These are phyloP conservation scores for Kwoniella sp. DNA, from an alignment of 768 basidiomycete species.

Conservation along the genomic window DNA sequence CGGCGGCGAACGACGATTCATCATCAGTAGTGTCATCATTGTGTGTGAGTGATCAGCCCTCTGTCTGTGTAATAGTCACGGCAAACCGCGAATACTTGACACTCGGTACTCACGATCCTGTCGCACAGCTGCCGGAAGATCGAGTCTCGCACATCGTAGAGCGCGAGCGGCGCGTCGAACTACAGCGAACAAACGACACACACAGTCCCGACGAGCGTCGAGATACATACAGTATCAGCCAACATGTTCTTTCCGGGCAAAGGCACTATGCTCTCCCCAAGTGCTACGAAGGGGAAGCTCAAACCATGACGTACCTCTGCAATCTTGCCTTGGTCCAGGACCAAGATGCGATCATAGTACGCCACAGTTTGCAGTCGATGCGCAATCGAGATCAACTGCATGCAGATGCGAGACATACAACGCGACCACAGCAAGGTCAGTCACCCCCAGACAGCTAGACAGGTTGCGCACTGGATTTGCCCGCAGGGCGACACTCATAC, in stretches of 20 bases:
- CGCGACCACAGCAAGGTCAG: too few species aligned
- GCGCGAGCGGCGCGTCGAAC: slow-evolving; percentile 27
- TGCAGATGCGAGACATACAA: not conserved
- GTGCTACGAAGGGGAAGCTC: too few species aligned
- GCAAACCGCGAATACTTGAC: too few species aligned
- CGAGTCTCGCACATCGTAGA: slow-evolving; percentile 26
- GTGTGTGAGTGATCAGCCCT: too few species aligned
- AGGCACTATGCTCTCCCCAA: too few species aligned
- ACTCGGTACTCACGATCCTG: slow-evolving; percentile 29
- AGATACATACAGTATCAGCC: not conserved
- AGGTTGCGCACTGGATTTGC: too few species aligned
- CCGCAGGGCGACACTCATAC: not conserved
- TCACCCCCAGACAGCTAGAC: too few species aligned
- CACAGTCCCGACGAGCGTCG: not conserved
- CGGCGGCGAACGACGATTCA: too few species aligned
- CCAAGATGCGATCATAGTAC: slow-evolving; percentile 55
- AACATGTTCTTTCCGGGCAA: too few species aligned
- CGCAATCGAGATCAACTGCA: slow-evolving; percentile 37
- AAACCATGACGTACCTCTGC: not conserved
- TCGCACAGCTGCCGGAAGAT: slow-evolving; percentile 33
- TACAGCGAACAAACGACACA: not conserved
- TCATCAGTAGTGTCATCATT: not conserved
- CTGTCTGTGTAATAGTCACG: too few species aligned
- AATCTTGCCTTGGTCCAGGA: slow-evolving; percentile 31
- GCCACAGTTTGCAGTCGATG: slow-evolving; percentile 51